Evolutionary conservation across 176 grass and related monocot genomes (phyloP).

Genomic region (Eremochloa ophiuroides): DNA sequence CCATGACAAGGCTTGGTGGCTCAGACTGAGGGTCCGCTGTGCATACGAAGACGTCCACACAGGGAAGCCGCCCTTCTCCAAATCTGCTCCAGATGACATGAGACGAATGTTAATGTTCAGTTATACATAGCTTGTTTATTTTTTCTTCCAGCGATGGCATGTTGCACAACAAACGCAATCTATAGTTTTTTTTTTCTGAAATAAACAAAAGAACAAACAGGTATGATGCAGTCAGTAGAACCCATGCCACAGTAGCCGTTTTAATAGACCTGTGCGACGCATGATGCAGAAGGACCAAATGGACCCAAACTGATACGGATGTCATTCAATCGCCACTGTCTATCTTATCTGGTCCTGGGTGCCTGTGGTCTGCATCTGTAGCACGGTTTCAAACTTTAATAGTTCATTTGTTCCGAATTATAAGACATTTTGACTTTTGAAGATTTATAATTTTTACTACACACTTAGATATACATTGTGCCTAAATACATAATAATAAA

Average conservation of each 20-base stretch:
- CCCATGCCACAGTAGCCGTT: background rate
- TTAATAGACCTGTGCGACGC: background rate
- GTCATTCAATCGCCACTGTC: background rate
- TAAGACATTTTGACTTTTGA: too few relatives aligned
- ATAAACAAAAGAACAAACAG: background rate
- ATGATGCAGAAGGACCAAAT: background rate
- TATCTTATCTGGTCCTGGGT: too few relatives aligned
- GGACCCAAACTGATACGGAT: background rate
- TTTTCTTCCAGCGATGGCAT: background rate
- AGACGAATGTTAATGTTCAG: too few relatives aligned
- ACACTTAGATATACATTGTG: too few relatives aligned
- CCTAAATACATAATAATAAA: too few relatives aligned
- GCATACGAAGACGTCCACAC: constrained; percentile 74
- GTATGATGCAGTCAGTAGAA: background rate
- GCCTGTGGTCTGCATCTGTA: too few relatives aligned
- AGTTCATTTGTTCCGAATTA: too few relatives aligned
- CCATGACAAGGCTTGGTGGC: constrained; percentile 65
- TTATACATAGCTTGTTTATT: background rate
- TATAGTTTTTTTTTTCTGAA: background rate
- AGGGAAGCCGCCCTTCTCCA: constrained; percentile 35
- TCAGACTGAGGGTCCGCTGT: constrained; percentile 55
- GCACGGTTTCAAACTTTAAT: too few relatives aligned
- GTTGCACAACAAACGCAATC: background rate
- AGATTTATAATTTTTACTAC: too few relatives aligned
- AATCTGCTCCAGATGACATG: constrained; percentile 32